These are phyloP conservation scores for Podospora appendiculata DNA, from an alignment of 495 filamentous ascomycete genomes.

Conservation along the genomic window DNA sequence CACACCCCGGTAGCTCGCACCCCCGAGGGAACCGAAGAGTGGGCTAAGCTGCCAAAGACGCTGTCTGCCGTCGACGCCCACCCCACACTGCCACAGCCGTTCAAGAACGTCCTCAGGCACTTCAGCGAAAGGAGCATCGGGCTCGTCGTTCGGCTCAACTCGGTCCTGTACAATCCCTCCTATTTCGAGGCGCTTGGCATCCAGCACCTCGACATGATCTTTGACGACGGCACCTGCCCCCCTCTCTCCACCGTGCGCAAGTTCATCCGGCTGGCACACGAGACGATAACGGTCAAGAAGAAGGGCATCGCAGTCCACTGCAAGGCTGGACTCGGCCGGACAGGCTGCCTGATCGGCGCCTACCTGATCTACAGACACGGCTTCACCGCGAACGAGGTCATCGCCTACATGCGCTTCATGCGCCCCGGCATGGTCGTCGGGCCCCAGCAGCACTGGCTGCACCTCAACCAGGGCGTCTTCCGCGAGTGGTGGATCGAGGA, in stretches of 20 bases:
- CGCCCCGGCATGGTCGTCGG: conserved; percentile 98
- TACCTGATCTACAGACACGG: conserved; percentile 96
- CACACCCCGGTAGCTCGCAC: conserved; percentile 65
- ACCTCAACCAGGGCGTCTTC: conserved; percentile 93
- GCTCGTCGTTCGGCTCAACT: conserved; percentile 91
- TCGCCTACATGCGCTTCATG: conserved; percentile 99
- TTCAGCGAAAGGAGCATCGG: conserved; percentile 82
- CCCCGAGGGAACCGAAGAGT: conserved; percentile 60
- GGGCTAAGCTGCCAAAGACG: conserved; percentile 60
- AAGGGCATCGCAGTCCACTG: conserved; percentile 94
- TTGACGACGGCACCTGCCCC: conserved; percentile 96
- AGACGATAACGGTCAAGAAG: conserved; percentile 81
- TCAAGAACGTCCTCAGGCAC: conserved; percentile 91
- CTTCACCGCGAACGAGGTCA: conserved; percentile 98
- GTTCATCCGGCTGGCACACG: conserved; percentile 91
- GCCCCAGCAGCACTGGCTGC: conserved; percentile 98
- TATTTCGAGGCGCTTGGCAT: conserved; percentile 95
- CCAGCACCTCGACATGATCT: conserved; percentile 96
- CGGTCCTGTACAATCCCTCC: conserved; percentile 86
- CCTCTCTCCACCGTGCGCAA: conserved; percentile 74
- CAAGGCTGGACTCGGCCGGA: conserved; percentile 95
- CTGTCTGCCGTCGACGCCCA: conserved; percentile 55
- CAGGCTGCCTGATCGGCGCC: conserved; percentile 88
- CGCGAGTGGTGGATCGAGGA: conserved; percentile 98
- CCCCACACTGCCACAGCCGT: conserved; percentile 62